A percentile compares a stretch with the other conserved stretches of the same genome.
Conservation (phyloP, 2,329 filamentous ascomycete species). For the Talaromyces sp. region DNA sequence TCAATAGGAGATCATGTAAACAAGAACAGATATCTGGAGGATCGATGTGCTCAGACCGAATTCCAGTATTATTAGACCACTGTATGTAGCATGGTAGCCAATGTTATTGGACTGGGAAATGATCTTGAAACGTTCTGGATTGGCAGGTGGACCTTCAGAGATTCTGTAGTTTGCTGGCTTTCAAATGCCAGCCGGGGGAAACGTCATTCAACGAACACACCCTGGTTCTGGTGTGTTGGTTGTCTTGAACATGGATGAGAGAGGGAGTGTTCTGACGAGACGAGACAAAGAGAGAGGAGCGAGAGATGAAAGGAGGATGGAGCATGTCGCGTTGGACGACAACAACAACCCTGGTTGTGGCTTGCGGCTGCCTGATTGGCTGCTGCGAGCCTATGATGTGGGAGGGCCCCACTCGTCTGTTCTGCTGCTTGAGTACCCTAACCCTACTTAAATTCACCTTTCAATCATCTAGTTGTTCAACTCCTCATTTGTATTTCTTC, state of each 20-base stretch:
- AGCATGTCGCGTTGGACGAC: conserved; percentile 6
- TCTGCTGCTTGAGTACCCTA: background rate
- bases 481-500: too few species aligned
- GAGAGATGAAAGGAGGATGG: background rate
- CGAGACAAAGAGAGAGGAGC: background rate
- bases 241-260: background rate
- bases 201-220: conserved; percentile 17
- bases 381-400: background rate
- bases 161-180: conserved; percentile 5
- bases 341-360: conserved; percentile 1
- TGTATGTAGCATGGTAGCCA: conserved; percentile 2
- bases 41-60: conserved; percentile 3
- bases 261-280: background rate
- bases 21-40: background rate
- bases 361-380: conserved; percentile 9
- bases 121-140: conserved; percentile 3
- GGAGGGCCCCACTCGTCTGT: background rate
- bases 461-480: too few species aligned
- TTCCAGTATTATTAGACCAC: background rate
- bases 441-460: too few species aligned
- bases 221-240: background rate
- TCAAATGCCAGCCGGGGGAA: conserved; percentile 14
- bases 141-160: conserved; percentile 7
- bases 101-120: background rate
- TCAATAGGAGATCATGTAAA: background rate